Conservation (phyloP, 139 green algal species). For the Gonium pectorale region DNA sequence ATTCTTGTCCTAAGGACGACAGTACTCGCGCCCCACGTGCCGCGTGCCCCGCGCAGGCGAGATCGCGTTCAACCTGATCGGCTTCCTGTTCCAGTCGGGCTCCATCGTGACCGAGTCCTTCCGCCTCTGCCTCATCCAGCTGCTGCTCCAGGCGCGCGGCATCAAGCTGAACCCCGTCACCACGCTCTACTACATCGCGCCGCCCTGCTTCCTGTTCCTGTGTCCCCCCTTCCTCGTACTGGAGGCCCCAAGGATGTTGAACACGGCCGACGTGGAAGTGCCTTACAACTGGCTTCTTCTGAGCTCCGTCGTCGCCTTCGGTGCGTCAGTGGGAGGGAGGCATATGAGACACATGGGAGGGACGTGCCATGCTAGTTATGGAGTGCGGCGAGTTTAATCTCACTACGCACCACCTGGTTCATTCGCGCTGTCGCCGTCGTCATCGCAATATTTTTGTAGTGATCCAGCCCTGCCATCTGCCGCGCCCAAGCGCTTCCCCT, state of each 20-base stretch:
- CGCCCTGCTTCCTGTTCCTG: constrained; percentile 75
- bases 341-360: too few species aligned
- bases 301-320: constrained; percentile 60
- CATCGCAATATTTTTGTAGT: too few species aligned
- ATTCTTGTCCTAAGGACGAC: too few species aligned
- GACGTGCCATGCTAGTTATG: too few species aligned
- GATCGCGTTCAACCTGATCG: constrained; percentile 62
- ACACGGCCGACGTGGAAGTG: background rate
- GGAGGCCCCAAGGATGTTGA: constrained; percentile 65
- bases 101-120: constrained; percentile 65
- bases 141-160: constrained; percentile 79
- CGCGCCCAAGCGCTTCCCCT: too few species aligned
- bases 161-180: constrained; percentile 93
- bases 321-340: too few species aligned
- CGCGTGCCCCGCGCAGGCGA: too few species aligned
- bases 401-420: too few species aligned
- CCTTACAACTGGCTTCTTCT: constrained; percentile 40
- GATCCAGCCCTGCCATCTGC: too few species aligned
- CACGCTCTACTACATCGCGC: constrained; percentile 85
- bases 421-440: too few species aligned
- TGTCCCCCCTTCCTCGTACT: constrained; percentile 61
- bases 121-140: constrained; percentile 77
- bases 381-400: too few species aligned
- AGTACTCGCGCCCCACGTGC: too few species aligned
- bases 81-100: constrained; percentile 65